phyloP scores from a whole-genome alignment of 495 filamentous ascomycete species.

The Tuber borchii region DNA sequence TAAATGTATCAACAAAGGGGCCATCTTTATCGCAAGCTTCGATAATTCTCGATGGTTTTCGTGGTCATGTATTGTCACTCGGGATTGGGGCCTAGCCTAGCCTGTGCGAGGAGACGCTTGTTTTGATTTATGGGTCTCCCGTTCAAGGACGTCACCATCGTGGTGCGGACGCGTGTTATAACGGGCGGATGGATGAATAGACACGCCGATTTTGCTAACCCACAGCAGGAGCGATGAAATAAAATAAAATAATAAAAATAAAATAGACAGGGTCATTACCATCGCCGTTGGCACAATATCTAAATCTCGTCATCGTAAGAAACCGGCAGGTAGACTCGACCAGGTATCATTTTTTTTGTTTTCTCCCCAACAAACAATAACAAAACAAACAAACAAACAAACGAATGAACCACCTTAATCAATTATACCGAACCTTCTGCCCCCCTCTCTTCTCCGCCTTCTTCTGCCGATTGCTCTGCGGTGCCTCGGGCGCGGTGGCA shows the following conservation, averaged over 20 bases:
- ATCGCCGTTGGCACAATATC: background rate
- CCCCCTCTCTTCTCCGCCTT: conserved; percentile 59
- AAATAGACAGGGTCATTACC: background rate
- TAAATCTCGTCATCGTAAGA: too few relatives aligned
- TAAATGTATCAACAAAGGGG: background rate
- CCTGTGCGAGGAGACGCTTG: background rate
- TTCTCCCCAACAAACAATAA: background rate
- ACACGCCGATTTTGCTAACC: background rate
- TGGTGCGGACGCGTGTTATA: background rate
- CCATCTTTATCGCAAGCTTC: background rate
- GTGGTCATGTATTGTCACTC: background rate
- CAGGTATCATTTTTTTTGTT: background rate
- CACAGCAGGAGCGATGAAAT: background rate
- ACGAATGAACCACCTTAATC: background rate
- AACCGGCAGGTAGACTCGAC: background rate
- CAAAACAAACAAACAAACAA: background rate
- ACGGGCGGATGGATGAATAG: background rate
- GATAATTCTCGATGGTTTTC: background rate
- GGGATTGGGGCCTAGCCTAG: background rate
- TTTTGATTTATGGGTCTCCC: background rate
- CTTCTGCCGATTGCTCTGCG: conserved; percentile 55
- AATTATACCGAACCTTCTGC: conserved; percentile 39
- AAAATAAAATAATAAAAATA: background rate
- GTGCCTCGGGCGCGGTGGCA: conserved; percentile 8
- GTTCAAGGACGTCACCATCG: background rate